These are phyloP conservation scores for Excoecaria cochinchinensis DNA, from an alignment of 345 rosid genomes.

Conservation along the genomic window DNA sequence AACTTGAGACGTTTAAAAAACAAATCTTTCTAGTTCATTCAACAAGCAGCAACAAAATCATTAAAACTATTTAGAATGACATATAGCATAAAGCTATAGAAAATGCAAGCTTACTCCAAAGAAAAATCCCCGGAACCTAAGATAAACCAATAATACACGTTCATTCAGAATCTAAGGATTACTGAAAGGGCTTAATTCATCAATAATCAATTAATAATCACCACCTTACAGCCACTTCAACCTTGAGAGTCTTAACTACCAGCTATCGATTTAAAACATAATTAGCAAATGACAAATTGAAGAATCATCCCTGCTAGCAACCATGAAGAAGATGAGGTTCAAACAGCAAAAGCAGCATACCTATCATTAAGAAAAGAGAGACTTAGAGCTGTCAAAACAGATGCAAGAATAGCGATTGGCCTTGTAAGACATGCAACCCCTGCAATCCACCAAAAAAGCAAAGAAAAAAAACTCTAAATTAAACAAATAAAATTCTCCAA, in stretches of 20 bases:
- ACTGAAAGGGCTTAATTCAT: background rate
- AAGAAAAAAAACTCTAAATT: background rate
- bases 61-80: background rate
- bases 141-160: too few species aligned
- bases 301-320: background rate
- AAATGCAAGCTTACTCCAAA: background rate
- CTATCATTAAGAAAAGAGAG: conserved; percentile 90
- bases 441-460: conserved; percentile 34
- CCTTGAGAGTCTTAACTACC: too few species aligned
- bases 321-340: background rate
- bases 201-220: background rate
- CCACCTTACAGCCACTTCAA: too few species aligned
- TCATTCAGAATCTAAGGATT: background rate
- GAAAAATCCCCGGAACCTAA: background rate
- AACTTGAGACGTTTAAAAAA: background rate
- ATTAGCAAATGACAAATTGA: background rate
- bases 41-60: background rate
- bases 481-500: background rate
- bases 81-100: background rate
- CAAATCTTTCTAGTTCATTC: background rate
- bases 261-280: background rate
- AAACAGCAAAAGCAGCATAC: conserved; percentile 27
- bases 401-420: conserved; percentile 75
- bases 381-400: conserved; percentile 63
- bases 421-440: conserved; percentile 48